Evolutionary conservation across 1,284 basidiomycete species (phyloP).

Genomic region (Blastosporella zonata): DNA sequence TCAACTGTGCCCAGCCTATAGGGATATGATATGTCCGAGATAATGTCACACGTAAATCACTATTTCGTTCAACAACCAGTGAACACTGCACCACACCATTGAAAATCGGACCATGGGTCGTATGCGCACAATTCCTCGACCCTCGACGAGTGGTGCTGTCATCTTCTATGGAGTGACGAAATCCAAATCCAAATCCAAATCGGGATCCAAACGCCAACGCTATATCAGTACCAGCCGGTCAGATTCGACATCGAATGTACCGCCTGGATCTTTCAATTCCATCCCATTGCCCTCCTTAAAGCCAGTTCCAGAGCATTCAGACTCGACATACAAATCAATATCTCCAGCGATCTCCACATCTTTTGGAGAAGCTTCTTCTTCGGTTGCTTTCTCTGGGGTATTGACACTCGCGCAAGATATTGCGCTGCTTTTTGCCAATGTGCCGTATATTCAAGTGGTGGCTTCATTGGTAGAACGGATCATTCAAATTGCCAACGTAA

Average conservation of each 20-base stretch:
- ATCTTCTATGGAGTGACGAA: constrained; percentile 16
- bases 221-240: too few relatives aligned
- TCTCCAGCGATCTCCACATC: not conserved
- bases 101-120: constrained; percentile 12
- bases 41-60: too few relatives aligned
- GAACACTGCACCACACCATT: too few relatives aligned
- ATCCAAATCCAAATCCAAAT: not conserved
- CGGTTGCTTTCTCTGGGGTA: not conserved
- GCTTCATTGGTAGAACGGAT: constrained; percentile 23
- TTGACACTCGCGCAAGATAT: constrained; percentile 20
- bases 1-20: too few relatives aligned
- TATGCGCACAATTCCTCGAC: not conserved
- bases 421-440: constrained; percentile 19
- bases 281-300: not conserved
- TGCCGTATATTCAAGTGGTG: constrained; percentile 25
- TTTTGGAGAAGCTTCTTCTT: not conserved
- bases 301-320: not conserved
- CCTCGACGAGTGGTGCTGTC: constrained; percentile 14
- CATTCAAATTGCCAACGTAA: constrained; percentile 24
- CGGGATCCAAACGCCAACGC: not conserved
- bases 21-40: too few relatives aligned
- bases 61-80: too few relatives aligned
- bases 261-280: too few relatives aligned
- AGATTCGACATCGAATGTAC: too few relatives aligned
- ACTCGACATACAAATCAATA: not conserved